phyloP scores from a whole-genome alignment of 805 yeast genomes.

The Candida palmyrensis region DNA sequence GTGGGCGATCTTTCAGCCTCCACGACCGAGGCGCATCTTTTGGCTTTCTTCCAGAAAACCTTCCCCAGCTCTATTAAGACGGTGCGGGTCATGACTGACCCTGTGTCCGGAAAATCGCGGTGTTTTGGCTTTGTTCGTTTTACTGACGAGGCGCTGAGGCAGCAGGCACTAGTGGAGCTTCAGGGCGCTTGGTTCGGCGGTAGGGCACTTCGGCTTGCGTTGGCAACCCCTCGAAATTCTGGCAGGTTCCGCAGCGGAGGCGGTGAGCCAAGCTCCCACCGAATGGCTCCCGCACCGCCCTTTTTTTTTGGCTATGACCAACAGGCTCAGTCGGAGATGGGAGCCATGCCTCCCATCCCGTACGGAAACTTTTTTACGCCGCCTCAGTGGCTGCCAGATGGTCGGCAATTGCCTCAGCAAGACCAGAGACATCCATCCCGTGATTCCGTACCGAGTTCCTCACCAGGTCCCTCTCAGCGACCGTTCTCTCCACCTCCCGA shows the following conservation, averaged over 20 bases:
- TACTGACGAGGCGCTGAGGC: conserved; percentile 63
- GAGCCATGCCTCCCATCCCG: neutral
- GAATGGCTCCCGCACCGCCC: conserved; percentile 1
- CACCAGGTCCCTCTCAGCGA: no score
- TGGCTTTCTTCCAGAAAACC: conserved; percentile 64
- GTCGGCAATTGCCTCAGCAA: neutral
- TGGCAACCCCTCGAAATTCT: conserved; percentile 66
- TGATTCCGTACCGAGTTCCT: conserved; percentile 4
- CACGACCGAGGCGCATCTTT: conserved; percentile 74
- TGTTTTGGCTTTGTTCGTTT: conserved; percentile 82
- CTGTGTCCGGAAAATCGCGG: conserved; percentile 68
- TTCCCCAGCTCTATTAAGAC: conserved; percentile 65
- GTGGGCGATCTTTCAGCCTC: conserved; percentile 80
- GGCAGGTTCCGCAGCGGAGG: conserved; percentile 11
- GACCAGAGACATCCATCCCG: neutral
- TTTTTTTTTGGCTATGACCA: neutral
- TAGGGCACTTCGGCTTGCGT: conserved; percentile 68
- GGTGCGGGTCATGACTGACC: conserved; percentile 83
- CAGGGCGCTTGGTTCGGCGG: conserved; percentile 80
- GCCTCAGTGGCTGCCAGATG: conserved; percentile 1
- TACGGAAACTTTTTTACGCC: neutral
- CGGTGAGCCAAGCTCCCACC: conserved; percentile 8
- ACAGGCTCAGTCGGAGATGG: neutral
- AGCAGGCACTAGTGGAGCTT: conserved; percentile 66
- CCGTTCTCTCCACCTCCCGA: no score